Base-by-base conservation (phyloP, 345 rosid species). In the Eucalyptus pauciflora region DNA sequence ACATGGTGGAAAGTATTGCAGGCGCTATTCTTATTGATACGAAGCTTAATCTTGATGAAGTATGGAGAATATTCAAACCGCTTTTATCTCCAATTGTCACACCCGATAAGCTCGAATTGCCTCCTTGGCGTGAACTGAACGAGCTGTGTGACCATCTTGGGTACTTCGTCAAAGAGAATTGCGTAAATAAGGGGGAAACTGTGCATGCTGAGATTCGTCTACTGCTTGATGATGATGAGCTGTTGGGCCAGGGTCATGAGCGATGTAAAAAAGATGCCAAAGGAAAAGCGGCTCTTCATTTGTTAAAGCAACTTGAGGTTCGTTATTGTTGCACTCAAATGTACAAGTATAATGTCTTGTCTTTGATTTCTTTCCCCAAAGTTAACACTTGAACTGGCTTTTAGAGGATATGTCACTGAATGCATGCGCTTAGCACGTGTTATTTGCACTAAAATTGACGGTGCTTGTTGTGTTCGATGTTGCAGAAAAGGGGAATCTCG, bases 291-390 rank as follows among this genome's bases (percentile, higher is more conserved):
- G 99, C 99, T 90, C 92, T 92, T 29, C 90, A 88, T 60, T 91
- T 98, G 92, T 93, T 98, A 93, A 98, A 91, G 90, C 87, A 94
- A 91, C 99, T 98, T 48, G 94, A 96, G 98, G 99, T 97, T 89
- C 86, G 93, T 89, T 50, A 88, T 81, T 90, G 43, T 76, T 22
- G 27, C 27, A 37, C 83, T 41, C 83, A 6, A 76, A 76, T 76
- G 83, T 37, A 22, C 83, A 20, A 37, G 15, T 37, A 76, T 33
- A 67, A 67, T 31, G 6, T 56, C 64, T 58, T 58, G 64, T 25
- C 29, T 58, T 58, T 5, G 64, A 24, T 58, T 58, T 10, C 11
- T 58, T 64, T 64, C 31, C 76, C 37, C 41, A n/a, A n/a, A 64
- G 33, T 64, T 64, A 7, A n/a, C 76, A n/a, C 18, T 16, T 64